Base-by-base conservation (phyloP, 139 green algal species). In the Trebouxia sp. region DNA sequence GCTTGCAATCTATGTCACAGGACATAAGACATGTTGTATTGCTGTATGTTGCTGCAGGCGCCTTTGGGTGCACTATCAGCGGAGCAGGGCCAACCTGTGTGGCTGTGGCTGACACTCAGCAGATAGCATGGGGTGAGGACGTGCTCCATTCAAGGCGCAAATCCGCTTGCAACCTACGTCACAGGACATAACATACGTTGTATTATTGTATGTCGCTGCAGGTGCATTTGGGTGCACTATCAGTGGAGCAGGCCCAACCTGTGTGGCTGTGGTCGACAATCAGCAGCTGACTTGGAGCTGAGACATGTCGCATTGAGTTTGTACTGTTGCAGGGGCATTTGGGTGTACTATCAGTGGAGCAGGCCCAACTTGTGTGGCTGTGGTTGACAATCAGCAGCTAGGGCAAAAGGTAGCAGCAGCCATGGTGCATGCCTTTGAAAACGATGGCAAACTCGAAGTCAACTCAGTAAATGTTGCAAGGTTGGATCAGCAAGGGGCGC, bases 311-410 rank as follows among this genome's bases (percentile, higher is more conserved):
- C 50, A 58, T 22, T 58, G 65, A 15, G 1, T 38, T 24, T 6
- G 7, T 56, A 45, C 6, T n/a, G 20, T 48, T 55, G 84, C 89
- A 91, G 95, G 95, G 14, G 96, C 96, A 0, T 98, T 88, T 78
- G 96, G 96, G 30, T 98, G 94, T 88, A 98, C 96, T 55, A 99
- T 99, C 85, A 97, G 93, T 81, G 96, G 96, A 5, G 96, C 96
- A 24, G 96, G 96, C 5, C 96, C 96, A 17, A 99, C 96, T 3
- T 93, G 90, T n/a, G 95, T 99, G 12, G 96, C 96, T n/a, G 85
- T 99, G 11, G 94, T 97, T 50, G 83, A 90, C 17, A 83, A 91
- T 67, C 81, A 76, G 5, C 85, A 92, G 47, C 65, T 86, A 24
- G 95, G 94, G 0, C 53, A 90, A 76, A 45, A 42, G 10, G 95